Evolutionary conservation across 2,329 filamentous ascomycete genomes (phyloP), one percentile per base, ranked within the genome.

Genomic region (Fusarium graminum): DNA sequence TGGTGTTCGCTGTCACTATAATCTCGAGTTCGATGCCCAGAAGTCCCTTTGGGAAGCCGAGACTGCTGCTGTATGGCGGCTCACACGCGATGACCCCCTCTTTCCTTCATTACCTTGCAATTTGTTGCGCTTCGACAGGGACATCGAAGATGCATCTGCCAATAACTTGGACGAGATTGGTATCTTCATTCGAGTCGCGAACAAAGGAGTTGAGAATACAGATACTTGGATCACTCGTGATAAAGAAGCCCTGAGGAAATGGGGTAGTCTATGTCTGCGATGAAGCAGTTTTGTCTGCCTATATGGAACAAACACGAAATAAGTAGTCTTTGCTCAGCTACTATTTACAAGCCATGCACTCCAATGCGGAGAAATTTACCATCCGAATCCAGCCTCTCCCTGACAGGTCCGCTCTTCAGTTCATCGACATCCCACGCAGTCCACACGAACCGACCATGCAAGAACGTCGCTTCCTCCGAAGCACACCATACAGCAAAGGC

Each of bases 391-490:
- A 58, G 17, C 1, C 22, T 29, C 11, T 47, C 16, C 17, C 54
- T 17, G 7, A 56, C 1, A 3, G 29, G 4, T 0, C 54, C 54
- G 2, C 4, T n/a, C 17, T 55, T 45, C 19, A 58, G 17, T 41
- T 58, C 54, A 5, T 56, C 54, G 5, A 58, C 54, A 36, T 58
- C 41, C 54, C 54, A 58, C 2, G 34, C 28, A 2, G 54, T 25
- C 51, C 54, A 58, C 7, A 58, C 36, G 14, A 56, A 58, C 6
- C 54, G 40, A 6, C 54, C 51, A 2, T 58, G 52, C 9, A 58
- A 6, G 8, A 58, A 56, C 0, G 40, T 7, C 4, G 51, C 54
- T 17, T 56, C 34, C 8, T 26, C 26, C 0, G 54, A 58, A 4
- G 54, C 51, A 11, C 51, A 54, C 54, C 54, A 58, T 0, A 58